Conservation (phyloP, 768 basidiomycete genomes). For the Neoboletus magnificus region DNA sequence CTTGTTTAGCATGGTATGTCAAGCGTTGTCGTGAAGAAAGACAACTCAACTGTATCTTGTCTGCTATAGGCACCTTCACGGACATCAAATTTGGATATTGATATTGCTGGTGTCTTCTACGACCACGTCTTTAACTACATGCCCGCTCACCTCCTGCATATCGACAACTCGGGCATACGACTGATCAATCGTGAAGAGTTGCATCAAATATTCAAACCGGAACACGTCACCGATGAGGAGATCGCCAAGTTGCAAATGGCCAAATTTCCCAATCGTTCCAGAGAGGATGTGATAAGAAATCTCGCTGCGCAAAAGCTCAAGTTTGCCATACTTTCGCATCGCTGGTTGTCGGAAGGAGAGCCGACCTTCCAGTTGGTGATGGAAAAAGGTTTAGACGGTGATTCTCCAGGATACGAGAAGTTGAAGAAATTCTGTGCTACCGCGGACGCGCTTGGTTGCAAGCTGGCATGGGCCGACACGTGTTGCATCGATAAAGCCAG, state of each 20-base stretch:
- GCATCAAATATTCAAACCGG: slow-evolving; percentile 10
- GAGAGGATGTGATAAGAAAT: slow-evolving; percentile 1
- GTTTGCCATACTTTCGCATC: slow-evolving; percentile 18
- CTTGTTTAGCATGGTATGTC: slow-evolving; percentile 1
- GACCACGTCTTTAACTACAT: too few relatives aligned
- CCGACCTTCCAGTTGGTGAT: slow-evolving; percentile 8
- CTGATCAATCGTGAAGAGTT: slow-evolving; percentile 12
- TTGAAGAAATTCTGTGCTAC: slow-evolving; percentile 12
- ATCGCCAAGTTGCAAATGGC: background rate
- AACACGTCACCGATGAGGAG: slow-evolving; percentile 3
- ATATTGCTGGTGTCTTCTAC: too few relatives aligned
- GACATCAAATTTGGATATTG: too few relatives aligned
- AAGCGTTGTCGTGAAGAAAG: background rate
- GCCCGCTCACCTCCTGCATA: too few relatives aligned
- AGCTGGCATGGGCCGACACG: slow-evolving; percentile 25
- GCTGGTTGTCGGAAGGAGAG: slow-evolving; percentile 12
- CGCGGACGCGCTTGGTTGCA: slow-evolving; percentile 14
- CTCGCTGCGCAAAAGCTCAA: slow-evolving; percentile 8
- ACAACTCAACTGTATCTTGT: background rate
- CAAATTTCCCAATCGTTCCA: background rate
- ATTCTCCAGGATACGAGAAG: slow-evolving; percentile 10
- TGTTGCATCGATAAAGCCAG: slow-evolving; percentile 28
- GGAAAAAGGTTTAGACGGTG: slow-evolving; percentile 1
- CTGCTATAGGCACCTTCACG: too few relatives aligned
- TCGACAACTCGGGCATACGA: too few relatives aligned